Base-by-base conservation (phyloP, 352 stramenopile species). In the Globisporangium paddicum region DNA sequence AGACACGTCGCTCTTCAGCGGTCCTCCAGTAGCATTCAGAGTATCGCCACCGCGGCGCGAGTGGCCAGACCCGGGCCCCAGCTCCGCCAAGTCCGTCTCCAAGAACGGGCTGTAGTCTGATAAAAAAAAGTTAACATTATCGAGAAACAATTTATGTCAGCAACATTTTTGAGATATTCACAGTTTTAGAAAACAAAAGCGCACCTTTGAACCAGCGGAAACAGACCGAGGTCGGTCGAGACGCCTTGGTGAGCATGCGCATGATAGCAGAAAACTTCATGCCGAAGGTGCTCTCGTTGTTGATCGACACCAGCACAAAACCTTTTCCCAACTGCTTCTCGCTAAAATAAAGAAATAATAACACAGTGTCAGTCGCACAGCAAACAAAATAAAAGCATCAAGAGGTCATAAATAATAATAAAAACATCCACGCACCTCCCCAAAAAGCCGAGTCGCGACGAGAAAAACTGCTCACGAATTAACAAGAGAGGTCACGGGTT, bases 181-280 rank as follows among this genome's bases (percentile, higher is more conserved):
- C 13, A 28, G 13, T 6, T n/a, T 21, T 35, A 19, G 6, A 25
- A 26, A 51, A 4, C 13, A 2, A 42, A 42, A 13, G 41, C 63
- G 25, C 55, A 86, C 75, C 75, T 62, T 85, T 73, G 54, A 83
- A 94, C 79, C 79, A 90, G 56, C 84, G 82, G 49, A 94, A 92
- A 57, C 73, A 88, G 26, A 94, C 58, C 3, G 79, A 77, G 1
- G 84, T 91, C 5, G 84, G 82, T 11, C 77, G 69, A 3, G 80
- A 85, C 10, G 82, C 84, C 18, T 72, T 75, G 14, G 73, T 66
- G 30, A 92, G 47, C 37, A 76, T 65, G 48, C 75, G 73, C 52
- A 88, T 81, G 10, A 88, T 71, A 11, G 68, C 63, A 1, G 60
- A 46, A 60, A 91, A 92, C 19, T 58, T 64, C 59, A 62, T 55